Base-by-base conservation (phyloP, 352 stramenopile genomes). In the Bremia lactucae region DNA sequence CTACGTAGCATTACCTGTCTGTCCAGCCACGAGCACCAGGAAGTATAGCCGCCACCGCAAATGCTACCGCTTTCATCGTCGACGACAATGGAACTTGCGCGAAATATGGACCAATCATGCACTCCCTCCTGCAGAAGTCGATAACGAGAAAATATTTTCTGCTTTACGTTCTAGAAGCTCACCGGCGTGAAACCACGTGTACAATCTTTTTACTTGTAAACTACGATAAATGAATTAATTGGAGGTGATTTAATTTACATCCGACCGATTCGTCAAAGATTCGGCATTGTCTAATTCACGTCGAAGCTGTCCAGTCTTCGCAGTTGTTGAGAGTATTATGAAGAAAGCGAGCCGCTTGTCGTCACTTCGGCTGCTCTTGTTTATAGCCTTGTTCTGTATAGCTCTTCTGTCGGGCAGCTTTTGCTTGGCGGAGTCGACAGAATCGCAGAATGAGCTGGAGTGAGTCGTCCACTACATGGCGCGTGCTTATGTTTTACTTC, bases 1-100 rank as follows among this genome's bases (percentile, higher is more conserved):
- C n/a, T 33, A 3, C 5, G n/a, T 29, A 13, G 3, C 8, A 29
- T n/a, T 29, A 84, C 69, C 55, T 71, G 31, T 72, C 60, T 11
- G 69, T 83, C 73, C 71, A 87, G 36, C 68, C 73, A 25, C 60
- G 47, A 1, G 47, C 31, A 20, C 37, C 45, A 13, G 58, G 50
- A 18, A 60, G 20, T 36, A 53, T 25, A 4, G 41, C 19, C 25
- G 47, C 36, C 9, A 23, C 52, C 34, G 29, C 38, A 36, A 63
- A 35, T 33, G 41, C 28, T 36, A 50, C 16, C 19, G 21, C 19
- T 24, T 54, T 61, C 52, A 61, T 51, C 5, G 13, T 52, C 35
- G 41, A 42, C 28, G 39, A 45, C 39, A 2, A 28, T n/a, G n/a
- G n/a, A n/a, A n/a, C n/a, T n/a, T n/a, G n/a, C n/a, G n/a, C n/a